Conservation (phyloP, 2,329 filamentous ascomycete genomes). For the Trichophyton equinum region DNA sequence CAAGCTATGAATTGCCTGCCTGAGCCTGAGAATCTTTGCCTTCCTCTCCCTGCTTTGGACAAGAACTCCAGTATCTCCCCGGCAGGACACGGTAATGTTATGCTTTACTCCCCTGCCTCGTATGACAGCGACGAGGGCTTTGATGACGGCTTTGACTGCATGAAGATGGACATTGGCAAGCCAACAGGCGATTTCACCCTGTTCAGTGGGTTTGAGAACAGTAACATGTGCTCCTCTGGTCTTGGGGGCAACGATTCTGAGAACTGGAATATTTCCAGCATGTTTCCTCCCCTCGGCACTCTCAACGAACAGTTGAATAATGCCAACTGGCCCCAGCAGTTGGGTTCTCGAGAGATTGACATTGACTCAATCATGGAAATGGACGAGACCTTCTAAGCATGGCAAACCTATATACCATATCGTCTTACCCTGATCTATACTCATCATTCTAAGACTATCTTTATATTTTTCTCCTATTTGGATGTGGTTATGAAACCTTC, state of each 20-base stretch:
- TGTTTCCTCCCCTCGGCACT: slow-evolving; percentile 1
- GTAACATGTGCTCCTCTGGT: neutral
- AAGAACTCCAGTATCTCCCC: slow-evolving; percentile 18
- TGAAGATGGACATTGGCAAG: slow-evolving; percentile 10
- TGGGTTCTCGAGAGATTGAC: neutral
- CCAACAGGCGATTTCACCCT: slow-evolving; percentile 20
- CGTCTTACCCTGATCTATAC: neutral
- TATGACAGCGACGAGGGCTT: slow-evolving; percentile 17
- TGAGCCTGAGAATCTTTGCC: slow-evolving; percentile 7
- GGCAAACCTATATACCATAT: neutral
- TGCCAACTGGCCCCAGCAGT: neutral
- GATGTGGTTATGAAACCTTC: slow-evolving; percentile 1
- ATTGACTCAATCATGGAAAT: slow-evolving; percentile 1
- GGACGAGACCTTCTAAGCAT: neutral
- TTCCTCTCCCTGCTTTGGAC: slow-evolving; percentile 9
- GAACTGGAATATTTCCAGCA: neutral
- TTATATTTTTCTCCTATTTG: neutral
- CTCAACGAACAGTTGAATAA: neutral
- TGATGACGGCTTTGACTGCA: slow-evolving; percentile 14
- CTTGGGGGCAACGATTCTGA: neutral
- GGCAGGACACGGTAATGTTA: slow-evolving; percentile 19
- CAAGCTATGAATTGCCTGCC: neutral
- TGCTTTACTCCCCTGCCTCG: slow-evolving; percentile 21
- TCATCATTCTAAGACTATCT: neutral
- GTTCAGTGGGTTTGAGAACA: neutral